Conservation (phyloP, 2,329 filamentous ascomycete genomes). For the Aspergillus bombycis region DNA sequence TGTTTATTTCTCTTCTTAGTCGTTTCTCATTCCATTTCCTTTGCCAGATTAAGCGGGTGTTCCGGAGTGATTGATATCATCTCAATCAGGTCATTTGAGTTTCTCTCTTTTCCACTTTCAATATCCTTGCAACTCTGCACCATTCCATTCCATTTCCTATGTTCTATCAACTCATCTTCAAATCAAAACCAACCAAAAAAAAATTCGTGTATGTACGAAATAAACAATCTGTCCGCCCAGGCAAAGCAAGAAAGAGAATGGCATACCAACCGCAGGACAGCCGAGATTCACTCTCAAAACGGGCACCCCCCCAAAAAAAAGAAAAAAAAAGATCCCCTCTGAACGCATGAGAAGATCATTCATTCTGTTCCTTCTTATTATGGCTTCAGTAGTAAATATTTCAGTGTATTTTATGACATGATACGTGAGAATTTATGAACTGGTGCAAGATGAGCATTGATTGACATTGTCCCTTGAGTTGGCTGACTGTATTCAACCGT, state of each 20-base stretch:
- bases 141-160: background rate
- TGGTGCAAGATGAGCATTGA: background rate
- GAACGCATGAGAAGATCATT: background rate
- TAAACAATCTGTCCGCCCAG: slow-evolving; percentile 4
- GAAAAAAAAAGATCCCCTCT: background rate
- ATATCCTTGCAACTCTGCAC: background rate
- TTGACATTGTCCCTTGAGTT: no score
- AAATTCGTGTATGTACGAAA: slow-evolving; percentile 18
- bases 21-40: background rate
- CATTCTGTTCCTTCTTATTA: background rate
- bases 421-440: slow-evolving; percentile 2
- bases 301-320: background rate
- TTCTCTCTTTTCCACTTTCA: slow-evolving; percentile 6
- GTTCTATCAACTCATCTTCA: slow-evolving; percentile 3
- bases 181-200: slow-evolving; percentile 12
- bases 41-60: slow-evolving; percentile 24
- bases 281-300: background rate
- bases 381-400: background rate
- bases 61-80: slow-evolving; percentile 17
- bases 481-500: no score
- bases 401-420: background rate
- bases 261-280: background rate
- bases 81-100: slow-evolving; percentile 21
- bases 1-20: slow-evolving; percentile 10
- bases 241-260: background rate